Percentiles rank a stretch among this genome's conserved stretches.
These are phyloP conservation scores for Herpetomonas samuelpessoai DNA, from an alignment of 208 protist species.

Conservation along the genomic window DNA sequence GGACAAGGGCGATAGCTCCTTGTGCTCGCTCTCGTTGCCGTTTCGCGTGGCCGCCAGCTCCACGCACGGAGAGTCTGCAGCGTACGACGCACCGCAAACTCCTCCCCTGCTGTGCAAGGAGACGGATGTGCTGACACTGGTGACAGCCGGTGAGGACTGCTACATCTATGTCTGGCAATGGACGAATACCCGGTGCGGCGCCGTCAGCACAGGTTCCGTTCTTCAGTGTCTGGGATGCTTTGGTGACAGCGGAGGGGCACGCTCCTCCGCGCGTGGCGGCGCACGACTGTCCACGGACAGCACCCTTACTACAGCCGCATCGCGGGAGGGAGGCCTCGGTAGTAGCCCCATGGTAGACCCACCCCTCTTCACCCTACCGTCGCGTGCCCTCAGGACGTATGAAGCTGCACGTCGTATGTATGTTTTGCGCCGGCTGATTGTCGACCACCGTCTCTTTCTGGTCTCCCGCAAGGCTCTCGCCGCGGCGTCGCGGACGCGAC, in stretches of 20 bases:
- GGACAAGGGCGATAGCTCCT: too few species aligned
- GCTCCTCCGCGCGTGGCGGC: neutral
- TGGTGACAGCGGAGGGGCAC: slow-evolving; percentile 15
- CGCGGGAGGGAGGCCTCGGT: too few species aligned
- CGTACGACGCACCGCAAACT: too few species aligned
- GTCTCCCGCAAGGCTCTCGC: neutral
- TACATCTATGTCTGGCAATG: slow-evolving; percentile 58
- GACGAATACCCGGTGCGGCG: neutral
- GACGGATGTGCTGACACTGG: slow-evolving; percentile 24
- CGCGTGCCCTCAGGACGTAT: slow-evolving; percentile 17
- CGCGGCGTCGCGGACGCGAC: neutral
- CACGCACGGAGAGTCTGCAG: too few species aligned
- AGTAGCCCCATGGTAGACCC: slow-evolving; percentile 20
- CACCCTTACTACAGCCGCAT: neutral
- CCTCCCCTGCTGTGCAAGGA: too few species aligned
- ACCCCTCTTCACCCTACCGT: slow-evolving; percentile 22
- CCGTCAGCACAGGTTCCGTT: neutral
- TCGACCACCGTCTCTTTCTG: slow-evolving; percentile 21
- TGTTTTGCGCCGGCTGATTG: slow-evolving; percentile 38
- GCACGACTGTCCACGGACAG: neutral
- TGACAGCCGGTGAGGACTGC: slow-evolving; percentile 48
- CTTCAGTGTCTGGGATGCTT: slow-evolving; percentile 66
- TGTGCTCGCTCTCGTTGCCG: too few species aligned
- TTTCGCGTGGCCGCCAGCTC: too few species aligned
- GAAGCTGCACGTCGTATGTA: slow-evolving; percentile 51